These are phyloP conservation scores for Corniculantispora saksenae DNA, from an alignment of 2,329 filamentous ascomycete species.

Conservation along the genomic window DNA sequence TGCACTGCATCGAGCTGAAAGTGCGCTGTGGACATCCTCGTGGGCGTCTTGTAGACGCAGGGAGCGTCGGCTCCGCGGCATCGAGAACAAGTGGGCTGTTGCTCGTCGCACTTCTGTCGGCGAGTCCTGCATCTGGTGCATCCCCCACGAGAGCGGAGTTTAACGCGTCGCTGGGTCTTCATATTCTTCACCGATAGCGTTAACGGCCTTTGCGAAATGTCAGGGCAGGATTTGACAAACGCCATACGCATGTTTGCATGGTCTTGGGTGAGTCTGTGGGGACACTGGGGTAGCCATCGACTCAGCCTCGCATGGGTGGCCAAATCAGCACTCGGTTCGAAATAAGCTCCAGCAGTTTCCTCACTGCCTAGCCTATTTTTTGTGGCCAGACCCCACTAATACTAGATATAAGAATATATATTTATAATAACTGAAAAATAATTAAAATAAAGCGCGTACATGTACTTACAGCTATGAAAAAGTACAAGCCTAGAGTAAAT, in stretches of 20 bases:
- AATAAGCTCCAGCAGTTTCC: too few species aligned
- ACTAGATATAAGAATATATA: too few species aligned
- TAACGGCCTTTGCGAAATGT: not conserved
- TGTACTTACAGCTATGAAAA: too few species aligned
- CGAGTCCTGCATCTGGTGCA: conserved; percentile 23
- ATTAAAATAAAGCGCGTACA: too few species aligned
- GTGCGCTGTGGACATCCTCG: not conserved
- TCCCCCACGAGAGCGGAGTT: conserved; percentile 23
- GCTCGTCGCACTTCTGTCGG: conserved; percentile 25
- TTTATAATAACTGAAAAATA: too few species aligned
- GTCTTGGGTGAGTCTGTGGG: not conserved
- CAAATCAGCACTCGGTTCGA: too few species aligned
- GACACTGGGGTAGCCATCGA: not conserved
- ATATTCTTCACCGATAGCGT: not conserved
- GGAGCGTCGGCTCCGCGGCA: conserved; percentile 16
- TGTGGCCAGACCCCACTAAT: too few species aligned
- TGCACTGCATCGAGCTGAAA: not conserved
- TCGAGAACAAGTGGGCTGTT: conserved; percentile 22
- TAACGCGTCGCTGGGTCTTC: not conserved
- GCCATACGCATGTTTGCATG: not conserved
- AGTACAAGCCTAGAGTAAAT: too few species aligned
- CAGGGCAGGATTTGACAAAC: not conserved
- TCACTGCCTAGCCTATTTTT: too few species aligned
- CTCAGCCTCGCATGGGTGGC: not conserved
- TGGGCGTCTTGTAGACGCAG: conserved; percentile 20